Evolutionary conservation across 768 basidiomycete species (phyloP), one percentile per base, ranked within the genome.

Genomic region (Termitomyces titanicus): DNA sequence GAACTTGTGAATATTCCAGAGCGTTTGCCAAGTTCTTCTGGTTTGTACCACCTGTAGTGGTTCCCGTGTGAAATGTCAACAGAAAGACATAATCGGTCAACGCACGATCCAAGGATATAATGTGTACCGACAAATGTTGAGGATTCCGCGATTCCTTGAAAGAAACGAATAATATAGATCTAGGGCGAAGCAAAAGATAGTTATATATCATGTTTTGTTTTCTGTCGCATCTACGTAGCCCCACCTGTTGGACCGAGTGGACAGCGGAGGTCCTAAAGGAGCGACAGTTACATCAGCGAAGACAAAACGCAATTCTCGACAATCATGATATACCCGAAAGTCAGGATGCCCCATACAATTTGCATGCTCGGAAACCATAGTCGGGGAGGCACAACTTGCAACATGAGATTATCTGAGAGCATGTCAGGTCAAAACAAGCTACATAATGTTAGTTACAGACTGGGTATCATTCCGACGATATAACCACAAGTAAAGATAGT

Each of bases 81-180:
- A 43, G 12, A 18, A 38, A 24, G 8, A 49, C 25, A 44, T 39
- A 5, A 29, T 24, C n/a, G 45, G 5, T 43, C 20, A 1, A 76
- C 83, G 55, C 62, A 87, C 86, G 84, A 84, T 59, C 88, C 86
- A 17, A 89, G 80, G 58, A 88, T 73, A 62, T 86, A 86, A 59
- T 86, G 86, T 15, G 85, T 83, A 34, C 88, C 88, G 25, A 85
- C 85, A 66, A 90, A 91, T 1, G 87, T 90, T 8, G 86, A 88
- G 0, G 86, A 80, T 67, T 90, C 88, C 7, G 83, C 80, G 54
- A 88, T 73, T 22, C 85, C 89, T 67, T 88, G 86, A 52, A 89
- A 78, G 64, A 90, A 89, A 9, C 86, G 78, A 56, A 89, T 85
- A 27, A 74, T 84, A 66, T 84, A 86, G 48, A 89, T 70, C 84